Conservation (phyloP, 2,329 filamentous ascomycete species). For the Exserohilum rostratum region DNA sequence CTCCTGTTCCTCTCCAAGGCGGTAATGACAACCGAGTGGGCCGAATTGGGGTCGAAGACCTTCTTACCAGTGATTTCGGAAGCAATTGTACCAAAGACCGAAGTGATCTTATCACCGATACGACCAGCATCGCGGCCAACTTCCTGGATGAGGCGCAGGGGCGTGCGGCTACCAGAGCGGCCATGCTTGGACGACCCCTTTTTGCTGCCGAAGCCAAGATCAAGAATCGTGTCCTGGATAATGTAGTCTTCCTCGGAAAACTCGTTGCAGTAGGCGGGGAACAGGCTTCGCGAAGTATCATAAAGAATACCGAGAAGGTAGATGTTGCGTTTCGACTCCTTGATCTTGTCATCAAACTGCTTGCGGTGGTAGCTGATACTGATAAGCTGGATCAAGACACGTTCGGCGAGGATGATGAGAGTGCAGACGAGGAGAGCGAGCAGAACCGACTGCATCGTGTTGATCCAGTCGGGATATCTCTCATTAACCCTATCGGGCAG, state of each 20-base stretch:
- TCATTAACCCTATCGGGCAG: conserved; percentile 17
- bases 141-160: conserved; percentile 75
- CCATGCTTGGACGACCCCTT: conserved; percentile 54
- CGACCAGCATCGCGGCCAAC: conserved; percentile 72
- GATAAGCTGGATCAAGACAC: conserved; percentile 79
- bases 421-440: conserved; percentile 71
- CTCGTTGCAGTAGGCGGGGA: conserved; percentile 89
- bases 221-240: conserved; percentile 72
- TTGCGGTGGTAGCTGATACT: conserved; percentile 85
- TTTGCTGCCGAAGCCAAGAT: conserved; percentile 68
- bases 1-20: conserved; percentile 84
- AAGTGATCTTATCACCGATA: conserved; percentile 90
- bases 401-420: conserved; percentile 75
- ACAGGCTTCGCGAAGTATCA: conserved; percentile 85
- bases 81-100: conserved; percentile 89
- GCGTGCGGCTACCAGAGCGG: conserved; percentile 70
- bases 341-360: conserved; percentile 82
- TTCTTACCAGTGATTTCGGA: conserved; percentile 95
- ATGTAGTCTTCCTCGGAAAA: conserved; percentile 91
- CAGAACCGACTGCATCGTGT: conserved; percentile 67
- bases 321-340: conserved; percentile 86
- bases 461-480: conserved; percentile 54
- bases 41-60: conserved; percentile 89
- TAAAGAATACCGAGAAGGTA: conserved; percentile 83
- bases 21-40: conserved; percentile 86